These are phyloP conservation scores for Aureobasidium musti DNA, from an alignment of 2,329 filamentous ascomycete species.

Conservation along the genomic window DNA sequence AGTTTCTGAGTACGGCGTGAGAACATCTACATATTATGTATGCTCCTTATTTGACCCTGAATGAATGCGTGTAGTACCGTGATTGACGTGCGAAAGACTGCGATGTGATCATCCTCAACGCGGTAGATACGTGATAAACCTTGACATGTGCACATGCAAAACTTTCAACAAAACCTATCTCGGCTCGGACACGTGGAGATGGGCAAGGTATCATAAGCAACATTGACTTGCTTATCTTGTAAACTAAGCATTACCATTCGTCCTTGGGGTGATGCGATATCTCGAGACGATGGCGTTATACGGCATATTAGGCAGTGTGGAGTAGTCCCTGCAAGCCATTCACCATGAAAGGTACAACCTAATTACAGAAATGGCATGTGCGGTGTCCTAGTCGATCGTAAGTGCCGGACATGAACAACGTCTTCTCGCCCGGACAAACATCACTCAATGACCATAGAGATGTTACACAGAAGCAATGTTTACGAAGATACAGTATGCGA, in stretches of 20 bases:
- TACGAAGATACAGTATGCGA: too few relatives aligned
- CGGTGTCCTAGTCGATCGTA: not conserved
- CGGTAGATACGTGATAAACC: slow-evolving; percentile 10
- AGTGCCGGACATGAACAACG: not conserved
- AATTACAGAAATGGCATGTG: not conserved
- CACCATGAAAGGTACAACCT: not conserved
- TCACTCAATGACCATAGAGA: too few relatives aligned
- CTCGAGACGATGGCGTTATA: slow-evolving; percentile 11
- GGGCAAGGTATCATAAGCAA: not conserved
- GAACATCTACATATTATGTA: not conserved
- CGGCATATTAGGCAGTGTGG: not conserved
- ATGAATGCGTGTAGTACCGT: not conserved
- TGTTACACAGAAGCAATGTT: too few relatives aligned
- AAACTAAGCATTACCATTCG: not conserved
- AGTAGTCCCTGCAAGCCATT: too few relatives aligned
- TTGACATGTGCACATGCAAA: not conserved
- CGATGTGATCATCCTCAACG: slow-evolving; percentile 30
- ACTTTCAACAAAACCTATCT: not conserved
- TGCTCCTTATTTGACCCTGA: not conserved
- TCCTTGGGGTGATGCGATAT: slow-evolving; percentile 8
- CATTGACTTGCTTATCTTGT: not conserved
- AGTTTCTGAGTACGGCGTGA: not conserved
- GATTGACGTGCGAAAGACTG: slow-evolving; percentile 28
- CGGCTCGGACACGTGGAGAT: not conserved
- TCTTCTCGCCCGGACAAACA: too few relatives aligned